Base-by-base conservation (phyloP, 2,329 filamentous ascomycete genomes). In the Arthroderma sp. region DNA sequence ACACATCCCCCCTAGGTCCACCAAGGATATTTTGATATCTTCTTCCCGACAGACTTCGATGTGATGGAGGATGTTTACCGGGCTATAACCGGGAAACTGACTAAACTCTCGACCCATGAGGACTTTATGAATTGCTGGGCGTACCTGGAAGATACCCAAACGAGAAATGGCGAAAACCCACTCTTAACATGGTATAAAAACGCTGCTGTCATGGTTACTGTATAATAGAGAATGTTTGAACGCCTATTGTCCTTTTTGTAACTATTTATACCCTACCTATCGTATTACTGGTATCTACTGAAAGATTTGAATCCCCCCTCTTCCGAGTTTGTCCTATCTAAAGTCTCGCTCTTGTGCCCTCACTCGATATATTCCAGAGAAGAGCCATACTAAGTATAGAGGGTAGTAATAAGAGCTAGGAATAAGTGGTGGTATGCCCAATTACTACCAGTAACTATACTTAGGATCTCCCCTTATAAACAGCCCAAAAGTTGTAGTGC, bases 1-100 rank as follows among this genome's bases (percentile, higher is more conserved):
- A 10, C 1, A 44, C 31, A 39, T 40, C 38, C 15, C 6, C 42
- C 29, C n/a, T 51, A 93, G 85, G 85, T 95, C 40, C 88, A 96
- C 62, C 93, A 98, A 68, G 93, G 91, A 38, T 96, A 94, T 66
- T 98, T 98, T 60, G 93, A 98, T 61, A 95, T 98, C 56, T 80
- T 98, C 60, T 98, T 98, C 68, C 91, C 91, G 0, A 98, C 91
- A 7, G 83, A 98, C 64, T 98, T 98, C 61, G 73, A 77, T 50
- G 81, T 94, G 53, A 82, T 91, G 65, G 87, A 96, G 64, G 80
- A 86, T 55, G 79, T 96, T 54, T 98, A 98, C 67, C 81, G 85
- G 45, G 86, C 86, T 49, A 79, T 96, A 55, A 98, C 91, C 0
- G 89, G 89, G 30, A 91, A 93, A 61, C 71, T 96, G 55, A 94